Evolutionary conservation across 1,284 basidiomycete species (phyloP), one percentile per base, ranked within the genome.

Genomic region (Neolentinus lepideus): DNA sequence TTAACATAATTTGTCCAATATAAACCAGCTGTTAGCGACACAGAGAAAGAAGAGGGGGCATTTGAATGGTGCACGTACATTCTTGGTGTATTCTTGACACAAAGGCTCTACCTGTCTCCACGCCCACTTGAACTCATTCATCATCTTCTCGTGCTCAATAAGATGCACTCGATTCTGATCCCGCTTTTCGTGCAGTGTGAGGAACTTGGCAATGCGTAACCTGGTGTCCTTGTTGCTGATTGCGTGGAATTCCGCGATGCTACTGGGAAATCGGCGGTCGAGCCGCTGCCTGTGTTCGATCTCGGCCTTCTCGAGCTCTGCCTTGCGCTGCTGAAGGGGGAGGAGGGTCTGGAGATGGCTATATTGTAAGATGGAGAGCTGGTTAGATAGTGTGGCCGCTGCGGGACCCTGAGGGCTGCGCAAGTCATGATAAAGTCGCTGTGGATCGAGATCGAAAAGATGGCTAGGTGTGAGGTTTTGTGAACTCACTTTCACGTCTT

Each of bases 121-220:
- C 0, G 72, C 71, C 85, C 84, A 88, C 0, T 67, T 67, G 63
- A 72, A 81, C 54, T 80, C 71, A 14, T 57, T 63, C 63, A 78
- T 62, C 73, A 80, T 78, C 59, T 64, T 73, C 52, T 84, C 82
- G 62, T 75, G 9, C 47, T 68, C 67, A 12, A 56, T 52, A 9
- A 57, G 57, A 45, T 78, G 69, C 1, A 70, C 62, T 4, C 8
- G 38, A 21, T 21, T n/a, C 8, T 9, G 38, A n/a, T n/a, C 6
- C 38, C 19, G 38, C 38, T 21, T 16, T 11, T 50, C 27, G 47
- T 16, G 22, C 4, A 26, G 21, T 10, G 67, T 62, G 46, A 88
- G 66, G 61, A 82, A 85, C 53, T 69, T 70, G 9, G 81, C 82
- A 6, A 79, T 69, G 1, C 79, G 76, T 22, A 79, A 62, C 65